Conservation (phyloP, 2,329 filamentous ascomycete species). For the Fusarium mangiferae region DNA sequence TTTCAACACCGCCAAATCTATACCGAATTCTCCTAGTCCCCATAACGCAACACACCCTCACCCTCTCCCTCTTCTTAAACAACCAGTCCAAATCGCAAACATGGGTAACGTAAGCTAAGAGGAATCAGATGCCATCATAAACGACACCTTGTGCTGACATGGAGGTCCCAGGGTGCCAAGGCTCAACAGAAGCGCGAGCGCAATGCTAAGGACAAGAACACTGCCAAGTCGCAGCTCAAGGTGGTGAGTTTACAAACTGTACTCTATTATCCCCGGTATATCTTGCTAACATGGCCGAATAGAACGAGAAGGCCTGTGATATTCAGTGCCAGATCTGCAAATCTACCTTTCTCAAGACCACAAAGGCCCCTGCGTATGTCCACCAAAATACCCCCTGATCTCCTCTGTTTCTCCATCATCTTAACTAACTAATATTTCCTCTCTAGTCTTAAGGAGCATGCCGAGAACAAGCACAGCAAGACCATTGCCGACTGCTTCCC, state of each 20-base stretch:
- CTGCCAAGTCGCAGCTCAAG: constrained; percentile 76
- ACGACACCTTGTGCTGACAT: constrained; percentile 31
- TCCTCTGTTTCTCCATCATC: background rate
- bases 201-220: constrained; percentile 68
- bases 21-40: constrained; percentile 5
- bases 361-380: constrained; percentile 74
- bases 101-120: constrained; percentile 52
- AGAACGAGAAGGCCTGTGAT: constrained; percentile 79
- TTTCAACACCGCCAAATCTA: constrained; percentile 32
- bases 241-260: constrained; percentile 60
- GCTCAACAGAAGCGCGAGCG: constrained; percentile 79
- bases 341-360: constrained; percentile 82
- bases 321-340: constrained; percentile 83
- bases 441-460: constrained; percentile 73
- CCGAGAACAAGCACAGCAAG: constrained; percentile 81
- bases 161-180: constrained; percentile 65
- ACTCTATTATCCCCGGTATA: background rate
- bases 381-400: background rate
- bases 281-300: constrained; percentile 28
- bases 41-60: constrained; percentile 2
- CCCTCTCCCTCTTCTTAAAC: background rate
- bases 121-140: background rate
- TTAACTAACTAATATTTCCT: constrained; percentile 17
- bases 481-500: constrained; percentile 78
- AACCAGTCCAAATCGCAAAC: constrained; percentile 32